Base-by-base conservation (phyloP, 345 rosid genomes). In the Citrus medica region DNA sequence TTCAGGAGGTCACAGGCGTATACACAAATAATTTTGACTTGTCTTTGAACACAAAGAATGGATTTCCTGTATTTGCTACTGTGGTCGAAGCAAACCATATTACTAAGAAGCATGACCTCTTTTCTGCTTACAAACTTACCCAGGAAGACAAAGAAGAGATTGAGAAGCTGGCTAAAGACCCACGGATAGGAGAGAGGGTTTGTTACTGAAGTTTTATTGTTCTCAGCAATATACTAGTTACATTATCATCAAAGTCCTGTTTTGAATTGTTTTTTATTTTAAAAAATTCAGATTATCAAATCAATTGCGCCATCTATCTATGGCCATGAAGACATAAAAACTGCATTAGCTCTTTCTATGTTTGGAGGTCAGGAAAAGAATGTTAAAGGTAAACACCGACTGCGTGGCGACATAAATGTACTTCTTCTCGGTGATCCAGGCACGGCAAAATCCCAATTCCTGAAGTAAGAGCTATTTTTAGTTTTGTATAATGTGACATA, bases 321-420 rank as follows among this genome's bases (percentile, higher is more conserved):
- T 84, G 98, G 99, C 68, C 99, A 94, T n/a, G 99, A 92, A 46
- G 98, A 91, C 87, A 94, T 96, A 77, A 96, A 94, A 89, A 94
- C 98, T 56, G 99, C 97, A 61, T 76, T 96, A 61, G 87, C 99
- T 51, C 97, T 96, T 78, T 97, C 98, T 19, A 96, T 92, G 97
- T 96, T 96, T 80, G 99, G 98, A 81, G 99, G 98, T 60, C 99
- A 96, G 80, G 98, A 96, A 89, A 94, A 96, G 79, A 94, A 91
- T 71, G 97, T 92, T 75, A 83, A 88, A 88, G 98, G 99, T 79
- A 96, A 94, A 81, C 99, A 96, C 79, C 74, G 97, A 72, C 83
- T 92, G 65, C 90, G 98, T 76, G 98, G 99, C 60, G 99, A 96
- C 83, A 94, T 96, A 75, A 96, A 94, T 84, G 92, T 94, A 42